A percentile compares a stretch with the other conserved stretches of the same genome.
Conservation (phyloP, 2,329 filamentous ascomycete species). For the Phaeosphaeriaceae sp. region DNA sequence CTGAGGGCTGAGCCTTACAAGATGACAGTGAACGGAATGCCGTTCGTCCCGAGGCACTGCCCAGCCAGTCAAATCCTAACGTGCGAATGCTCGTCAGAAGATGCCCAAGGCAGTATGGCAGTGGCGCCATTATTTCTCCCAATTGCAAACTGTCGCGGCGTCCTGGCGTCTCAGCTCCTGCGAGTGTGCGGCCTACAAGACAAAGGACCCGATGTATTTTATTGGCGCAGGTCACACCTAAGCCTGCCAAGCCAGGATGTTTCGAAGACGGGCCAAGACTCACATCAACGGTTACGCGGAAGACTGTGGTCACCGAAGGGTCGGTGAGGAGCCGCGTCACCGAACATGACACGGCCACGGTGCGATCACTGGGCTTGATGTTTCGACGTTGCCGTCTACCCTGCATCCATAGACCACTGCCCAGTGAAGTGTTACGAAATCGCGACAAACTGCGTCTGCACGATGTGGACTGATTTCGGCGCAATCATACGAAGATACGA, state of each 20-base stretch:
- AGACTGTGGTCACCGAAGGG: conserved; percentile 24
- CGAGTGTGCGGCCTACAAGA: conserved; percentile 22
- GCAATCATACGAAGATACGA: neutral
- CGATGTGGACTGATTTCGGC: neutral
- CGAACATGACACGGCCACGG: conserved; percentile 16
- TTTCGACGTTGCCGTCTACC: neutral
- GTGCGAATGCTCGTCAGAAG: conserved; percentile 19
- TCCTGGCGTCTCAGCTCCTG: conserved; percentile 40
- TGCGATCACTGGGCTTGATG: neutral
- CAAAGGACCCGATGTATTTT: conserved; percentile 38
- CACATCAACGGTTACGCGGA: conserved; percentile 22
- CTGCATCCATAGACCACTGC: neutral
- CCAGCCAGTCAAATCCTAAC: conserved; percentile 13
- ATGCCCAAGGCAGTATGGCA: conserved; percentile 27
- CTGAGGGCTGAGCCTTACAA: neutral
- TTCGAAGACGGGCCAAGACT: conserved; percentile 39
- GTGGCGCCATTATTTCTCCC: conserved; percentile 19
- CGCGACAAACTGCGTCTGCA: neutral
- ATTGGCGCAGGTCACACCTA: conserved; percentile 42
- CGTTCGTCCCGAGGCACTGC: conserved; percentile 1
- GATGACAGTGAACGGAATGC: neutral
- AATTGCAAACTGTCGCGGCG: conserved; percentile 21
- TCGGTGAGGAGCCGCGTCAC: conserved; percentile 42
- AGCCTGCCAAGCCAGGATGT: conserved; percentile 43
- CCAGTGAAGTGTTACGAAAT: neutral